These are phyloP conservation scores for Coemansia sp. DNA, from an alignment of 192 early-diverging fungal species.

Conservation along the genomic window DNA sequence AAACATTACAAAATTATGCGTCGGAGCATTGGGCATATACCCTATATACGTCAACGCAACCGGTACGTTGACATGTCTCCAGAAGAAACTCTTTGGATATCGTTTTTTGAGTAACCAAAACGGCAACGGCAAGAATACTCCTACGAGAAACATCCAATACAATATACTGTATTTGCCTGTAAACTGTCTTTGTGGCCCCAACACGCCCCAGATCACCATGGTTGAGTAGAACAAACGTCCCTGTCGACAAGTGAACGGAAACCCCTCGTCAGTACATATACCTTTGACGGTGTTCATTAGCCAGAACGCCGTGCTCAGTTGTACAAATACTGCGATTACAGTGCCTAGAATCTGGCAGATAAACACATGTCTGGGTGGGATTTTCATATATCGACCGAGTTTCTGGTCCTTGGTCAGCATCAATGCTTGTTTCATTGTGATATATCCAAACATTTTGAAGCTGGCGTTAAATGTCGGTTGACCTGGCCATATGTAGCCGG, in stretches of 20 bases:
- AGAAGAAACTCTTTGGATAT: slow-evolving; percentile 62
- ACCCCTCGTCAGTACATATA: slow-evolving; percentile 58
- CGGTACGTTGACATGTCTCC: slow-evolving; percentile 64
- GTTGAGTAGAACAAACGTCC: slow-evolving; percentile 64
- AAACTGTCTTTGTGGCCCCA: slow-evolving; percentile 69
- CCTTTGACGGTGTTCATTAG: slow-evolving; percentile 58
- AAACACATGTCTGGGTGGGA: slow-evolving; percentile 77
- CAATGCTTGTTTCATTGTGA: slow-evolving; percentile 69
- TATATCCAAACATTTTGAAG: slow-evolving; percentile 83
- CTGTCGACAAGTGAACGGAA: slow-evolving; percentile 66
- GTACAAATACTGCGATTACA: slow-evolving; percentile 65
- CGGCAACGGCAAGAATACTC: slow-evolving; percentile 66
- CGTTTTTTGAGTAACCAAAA: slow-evolving; percentile 61
- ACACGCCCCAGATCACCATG: slow-evolving; percentile 73
- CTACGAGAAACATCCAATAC: slow-evolving; percentile 59
- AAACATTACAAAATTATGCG: slow-evolving; percentile 44
- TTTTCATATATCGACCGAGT: slow-evolving; percentile 70
- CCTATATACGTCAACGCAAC: slow-evolving; percentile 62
- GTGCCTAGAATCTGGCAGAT: slow-evolving; percentile 72
- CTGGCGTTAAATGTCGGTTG: slow-evolving; percentile 74
- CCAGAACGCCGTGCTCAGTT: slow-evolving; percentile 65
- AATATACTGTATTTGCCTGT: slow-evolving; percentile 47
- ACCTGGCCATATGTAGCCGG: slow-evolving; percentile 74
- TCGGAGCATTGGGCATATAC: slow-evolving; percentile 61
- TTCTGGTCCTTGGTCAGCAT: slow-evolving; percentile 65